Conservation (phyloP, 305 asterid species). For the Fraxinus dipetala region DNA sequence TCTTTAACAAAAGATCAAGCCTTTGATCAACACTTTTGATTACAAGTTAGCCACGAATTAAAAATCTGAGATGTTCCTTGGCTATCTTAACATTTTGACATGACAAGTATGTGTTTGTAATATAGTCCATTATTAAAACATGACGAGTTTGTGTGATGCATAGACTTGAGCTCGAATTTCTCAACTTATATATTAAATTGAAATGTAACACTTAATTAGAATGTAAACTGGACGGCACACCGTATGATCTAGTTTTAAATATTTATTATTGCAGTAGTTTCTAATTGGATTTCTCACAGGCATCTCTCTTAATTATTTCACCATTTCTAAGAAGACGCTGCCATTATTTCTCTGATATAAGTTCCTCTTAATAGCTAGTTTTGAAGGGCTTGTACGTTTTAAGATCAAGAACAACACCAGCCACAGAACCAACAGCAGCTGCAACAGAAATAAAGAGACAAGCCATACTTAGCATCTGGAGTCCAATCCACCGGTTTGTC, state of each 20-base stretch:
- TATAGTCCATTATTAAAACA: not conserved
- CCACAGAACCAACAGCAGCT: slow-evolving; percentile 31
- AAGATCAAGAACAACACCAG: slow-evolving; percentile 33
- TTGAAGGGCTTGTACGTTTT: slow-evolving; percentile 29
- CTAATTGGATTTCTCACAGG: not conserved
- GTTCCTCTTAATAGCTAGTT: slow-evolving; percentile 8
- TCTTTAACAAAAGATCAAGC: not conserved
- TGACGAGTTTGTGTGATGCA: not conserved
- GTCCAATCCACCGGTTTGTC: slow-evolving; percentile 24
- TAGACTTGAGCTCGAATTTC: not conserved
- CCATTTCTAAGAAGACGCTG: not conserved
- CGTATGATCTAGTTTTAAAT: not conserved
- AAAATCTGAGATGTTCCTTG: not conserved
- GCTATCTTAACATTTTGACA: not conserved
- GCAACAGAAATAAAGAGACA: slow-evolving; percentile 33
- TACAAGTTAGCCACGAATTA: not conserved
- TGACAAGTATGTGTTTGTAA: not conserved
- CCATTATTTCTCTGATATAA: not conserved
- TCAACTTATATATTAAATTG: not conserved
- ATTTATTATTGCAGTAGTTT: not conserved
- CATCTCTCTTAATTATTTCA: not conserved
- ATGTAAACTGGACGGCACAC: not conserved
- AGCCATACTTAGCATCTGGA: slow-evolving; percentile 32
- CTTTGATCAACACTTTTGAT: not conserved
- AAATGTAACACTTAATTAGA: not conserved